Base-by-base conservation (phyloP, 2,329 filamentous ascomycete species). In the Calonectria pteridis region DNA sequence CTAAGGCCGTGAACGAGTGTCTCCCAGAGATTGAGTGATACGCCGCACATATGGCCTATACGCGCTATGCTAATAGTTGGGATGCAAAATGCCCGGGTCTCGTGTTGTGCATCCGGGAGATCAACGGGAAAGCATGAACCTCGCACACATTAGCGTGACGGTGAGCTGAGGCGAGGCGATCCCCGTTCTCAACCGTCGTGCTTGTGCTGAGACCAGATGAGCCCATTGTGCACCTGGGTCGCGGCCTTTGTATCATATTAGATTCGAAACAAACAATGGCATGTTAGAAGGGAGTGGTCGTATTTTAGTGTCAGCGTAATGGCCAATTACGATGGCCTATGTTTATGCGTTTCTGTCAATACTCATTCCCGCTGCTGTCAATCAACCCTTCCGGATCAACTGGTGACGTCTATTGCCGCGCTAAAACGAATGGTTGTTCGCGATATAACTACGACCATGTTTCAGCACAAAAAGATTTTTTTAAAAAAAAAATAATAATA, bases 181-280 rank as follows among this genome's bases (percentile, higher is more conserved):
- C 33, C 55, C 55, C 23, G 23, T 46, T 35, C 26, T 29, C 23
- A 40, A 11, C 33, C 5, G 33, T 40, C 14, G 14, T 26, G 29
- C 16, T 26, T 37, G 23, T 40, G 33, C 33, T 59, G 33, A 35
- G 4, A 23, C 33, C 6, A n/a, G 55, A 62, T 62, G 23, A 28
- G 55, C 31, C 58, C 49, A 65, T 67, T 23, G 40, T 59, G 53
- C 31, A 23, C 37, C 50, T 49, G 37, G 31, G 35, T 62, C 31
- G 26, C 35, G 55, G 26, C 16, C 3, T 40, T 40, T 62, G 33
- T 23, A 40, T 62, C 23, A 23, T 40, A 16, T 16, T 18, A 6
- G 55, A 37, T 43, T 51, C 53, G 40, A 72, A 72, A 68, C 70
- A 49, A 55, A 46, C 14, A 35, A 68, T 26, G 28, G 26, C 33